Evolutionary conservation across 805 yeast species (phyloP).

Genomic region (Komagataella populi): DNA sequence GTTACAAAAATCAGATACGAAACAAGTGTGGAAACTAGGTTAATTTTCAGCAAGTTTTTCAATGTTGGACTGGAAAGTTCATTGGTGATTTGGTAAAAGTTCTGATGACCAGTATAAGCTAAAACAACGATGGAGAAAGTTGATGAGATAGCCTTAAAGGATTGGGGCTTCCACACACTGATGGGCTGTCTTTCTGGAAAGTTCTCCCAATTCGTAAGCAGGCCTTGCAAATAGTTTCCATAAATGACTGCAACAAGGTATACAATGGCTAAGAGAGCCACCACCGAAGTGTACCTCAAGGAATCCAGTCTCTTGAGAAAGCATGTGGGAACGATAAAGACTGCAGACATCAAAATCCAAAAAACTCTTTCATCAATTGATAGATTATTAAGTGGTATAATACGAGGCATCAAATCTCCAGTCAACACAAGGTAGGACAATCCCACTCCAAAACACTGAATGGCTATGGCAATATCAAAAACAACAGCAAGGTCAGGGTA

Average conservation of each 20-base stretch:
- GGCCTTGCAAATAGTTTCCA: conserved; percentile 25
- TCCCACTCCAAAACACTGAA: conserved; percentile 73
- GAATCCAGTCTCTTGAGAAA: conserved; percentile 51
- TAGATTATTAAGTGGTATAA: conserved; percentile 22
- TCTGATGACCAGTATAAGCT: conserved; percentile 76
- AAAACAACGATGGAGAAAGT: conserved; percentile 66
- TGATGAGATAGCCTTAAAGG: conserved; percentile 31
- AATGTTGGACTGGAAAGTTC: conserved; percentile 46
- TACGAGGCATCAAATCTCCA: conserved; percentile 64
- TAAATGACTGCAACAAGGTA: conserved; percentile 46
- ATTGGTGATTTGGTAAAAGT: conserved; percentile 62
- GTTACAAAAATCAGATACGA: conserved; percentile 45
- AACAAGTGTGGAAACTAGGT: conserved; percentile 31
- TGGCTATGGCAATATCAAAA: conserved; percentile 63
- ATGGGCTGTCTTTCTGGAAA: conserved; percentile 32
- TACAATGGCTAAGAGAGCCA: conserved; percentile 54
- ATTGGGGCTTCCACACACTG: conserved; percentile 26
- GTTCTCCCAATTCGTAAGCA: conserved; percentile 18
- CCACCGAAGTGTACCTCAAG: conserved; percentile 55
- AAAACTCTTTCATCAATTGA: conserved; percentile 23
- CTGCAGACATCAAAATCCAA: conserved; percentile 38
- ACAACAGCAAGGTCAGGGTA: conserved; percentile 57
- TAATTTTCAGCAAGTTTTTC: conserved; percentile 30
- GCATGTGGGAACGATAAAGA: conserved; percentile 50
- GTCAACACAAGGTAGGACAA: conserved; percentile 58